These are phyloP conservation scores for Podosphaera fusca DNA, from an alignment of 2,329 filamentous ascomycete genomes.

Conservation along the genomic window DNA sequence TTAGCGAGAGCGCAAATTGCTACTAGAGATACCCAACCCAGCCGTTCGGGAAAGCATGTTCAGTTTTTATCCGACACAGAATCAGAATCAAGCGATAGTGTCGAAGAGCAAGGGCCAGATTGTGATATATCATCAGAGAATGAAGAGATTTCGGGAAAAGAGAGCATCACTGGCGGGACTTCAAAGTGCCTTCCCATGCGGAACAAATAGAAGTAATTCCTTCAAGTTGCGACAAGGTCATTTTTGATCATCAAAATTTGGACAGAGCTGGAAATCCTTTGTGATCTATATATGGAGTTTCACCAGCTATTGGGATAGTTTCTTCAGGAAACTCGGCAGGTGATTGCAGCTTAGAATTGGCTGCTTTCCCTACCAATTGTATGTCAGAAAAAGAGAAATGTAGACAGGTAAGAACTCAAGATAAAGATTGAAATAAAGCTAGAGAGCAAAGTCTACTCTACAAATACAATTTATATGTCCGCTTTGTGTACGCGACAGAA, in stretches of 20 bases:
- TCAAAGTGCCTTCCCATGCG: background rate
- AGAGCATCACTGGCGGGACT: background rate
- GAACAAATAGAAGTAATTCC: background rate
- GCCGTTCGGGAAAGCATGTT: background rate
- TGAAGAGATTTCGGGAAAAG: background rate
- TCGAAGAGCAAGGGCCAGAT: background rate
- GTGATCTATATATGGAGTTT: background rate
- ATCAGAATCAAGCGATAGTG: background rate
- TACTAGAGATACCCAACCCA: background rate
- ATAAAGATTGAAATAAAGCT: too few relatives aligned
- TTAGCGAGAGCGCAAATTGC: background rate
- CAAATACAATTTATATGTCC: too few relatives aligned
- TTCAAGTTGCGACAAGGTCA: background rate
- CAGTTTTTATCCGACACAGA: background rate
- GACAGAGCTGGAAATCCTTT: background rate
- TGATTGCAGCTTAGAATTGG: background rate
- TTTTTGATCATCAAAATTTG: background rate
- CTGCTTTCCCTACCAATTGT: background rate
- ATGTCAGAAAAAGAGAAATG: too few relatives aligned
- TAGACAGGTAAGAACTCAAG: too few relatives aligned
- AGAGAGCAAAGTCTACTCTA: too few relatives aligned
- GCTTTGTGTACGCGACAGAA: too few relatives aligned
- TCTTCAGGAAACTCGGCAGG: background rate
- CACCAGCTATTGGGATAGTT: background rate
- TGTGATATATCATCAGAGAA: background rate